Evolutionary conservation across 176 grass and related monocot genomes (phyloP).

Genomic region (Zoysia japonica): DNA sequence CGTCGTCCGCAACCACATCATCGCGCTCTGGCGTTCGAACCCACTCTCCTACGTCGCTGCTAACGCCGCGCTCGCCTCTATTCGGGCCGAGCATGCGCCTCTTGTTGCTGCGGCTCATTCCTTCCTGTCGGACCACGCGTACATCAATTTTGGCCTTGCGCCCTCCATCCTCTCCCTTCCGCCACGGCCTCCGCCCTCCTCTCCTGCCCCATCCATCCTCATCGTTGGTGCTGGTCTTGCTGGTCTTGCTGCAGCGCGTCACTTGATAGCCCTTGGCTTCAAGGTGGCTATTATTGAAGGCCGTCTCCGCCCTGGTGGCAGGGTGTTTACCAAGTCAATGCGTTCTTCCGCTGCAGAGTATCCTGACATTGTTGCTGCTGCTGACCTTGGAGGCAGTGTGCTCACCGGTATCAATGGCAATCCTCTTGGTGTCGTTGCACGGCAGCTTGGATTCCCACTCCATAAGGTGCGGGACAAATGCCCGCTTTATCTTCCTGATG

Average conservation of each 20-base stretch:
- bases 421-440: conserved; percentile 80
- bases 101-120: conserved; percentile 71
- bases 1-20: conserved; percentile 91
- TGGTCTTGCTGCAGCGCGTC: conserved; percentile 74
- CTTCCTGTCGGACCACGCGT: conserved; percentile 76
- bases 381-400: conserved; percentile 94
- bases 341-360: conserved; percentile 59
- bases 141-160: conserved; percentile 89
- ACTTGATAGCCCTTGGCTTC: conserved; percentile 78
- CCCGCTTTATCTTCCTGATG: conserved; percentile 84
- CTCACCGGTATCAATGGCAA: conserved; percentile 98
- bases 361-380: conserved; percentile 59
- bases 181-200: conserved; percentile 45
- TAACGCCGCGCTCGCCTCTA: conserved; percentile 72
- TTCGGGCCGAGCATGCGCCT: conserved; percentile 74
- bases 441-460: conserved; percentile 86
- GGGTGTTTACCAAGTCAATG: conserved; percentile 90
- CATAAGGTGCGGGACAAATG: conserved; percentile 95
- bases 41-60: conserved; percentile 59
- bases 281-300: conserved; percentile 86
- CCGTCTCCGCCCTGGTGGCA: conserved; percentile 75
- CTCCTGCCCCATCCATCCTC: conserved; percentile 67
- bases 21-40: conserved; percentile 86
- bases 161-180: conserved; percentile 62
- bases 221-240: conserved; percentile 86